phyloP scores from a whole-genome alignment of 2,329 filamentous ascomycete genomes.

The Botryosphaeria dothidea region DNA sequence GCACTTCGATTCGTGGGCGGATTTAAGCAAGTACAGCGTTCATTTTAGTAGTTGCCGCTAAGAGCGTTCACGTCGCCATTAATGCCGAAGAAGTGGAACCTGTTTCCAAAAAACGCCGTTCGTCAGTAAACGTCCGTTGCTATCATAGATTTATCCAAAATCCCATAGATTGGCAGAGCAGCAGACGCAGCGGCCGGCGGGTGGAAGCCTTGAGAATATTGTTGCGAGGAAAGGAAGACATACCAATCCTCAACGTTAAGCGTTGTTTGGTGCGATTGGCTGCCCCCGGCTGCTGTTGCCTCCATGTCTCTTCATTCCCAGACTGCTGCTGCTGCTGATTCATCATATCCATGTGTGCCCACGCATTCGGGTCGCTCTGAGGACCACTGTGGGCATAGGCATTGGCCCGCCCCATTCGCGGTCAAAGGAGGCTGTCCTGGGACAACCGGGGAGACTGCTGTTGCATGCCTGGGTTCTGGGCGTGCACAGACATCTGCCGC shows the following conservation, averaged over 20 bases:
- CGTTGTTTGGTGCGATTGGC: constrained; percentile 82
- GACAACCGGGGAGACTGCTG: constrained; percentile 25
- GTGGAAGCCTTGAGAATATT: constrained; percentile 15
- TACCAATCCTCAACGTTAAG: constrained; percentile 98
- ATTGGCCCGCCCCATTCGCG: constrained; percentile 1
- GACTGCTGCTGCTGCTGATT: constrained; percentile 53
- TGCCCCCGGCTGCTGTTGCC: constrained; percentile 73
- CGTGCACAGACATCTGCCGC: constrained; percentile 35
- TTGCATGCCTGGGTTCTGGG: constrained; percentile 24
- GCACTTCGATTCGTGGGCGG: background rate
- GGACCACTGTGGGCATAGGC: constrained; percentile 24
- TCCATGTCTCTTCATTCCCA: constrained; percentile 74
- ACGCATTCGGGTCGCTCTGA: constrained; percentile 49
- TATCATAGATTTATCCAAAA: constrained; percentile 14
- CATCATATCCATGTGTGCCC: constrained; percentile 60
- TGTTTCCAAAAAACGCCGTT: constrained; percentile 22
- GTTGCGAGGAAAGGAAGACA: constrained; percentile 41
- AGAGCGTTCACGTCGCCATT: constrained; percentile 36
- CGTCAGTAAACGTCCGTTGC: constrained; percentile 8
- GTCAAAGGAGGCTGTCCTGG: constrained; percentile 2
- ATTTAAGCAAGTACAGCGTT: background rate
- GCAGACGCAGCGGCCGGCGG: constrained; percentile 22
- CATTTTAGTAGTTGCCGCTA: constrained; percentile 17
- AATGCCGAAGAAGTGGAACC: constrained; percentile 49
- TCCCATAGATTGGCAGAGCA: constrained; percentile 24